These are phyloP conservation scores for Schwanniomyces vanrijiae DNA, from an alignment of 805 yeast species.

Conservation along the genomic window DNA sequence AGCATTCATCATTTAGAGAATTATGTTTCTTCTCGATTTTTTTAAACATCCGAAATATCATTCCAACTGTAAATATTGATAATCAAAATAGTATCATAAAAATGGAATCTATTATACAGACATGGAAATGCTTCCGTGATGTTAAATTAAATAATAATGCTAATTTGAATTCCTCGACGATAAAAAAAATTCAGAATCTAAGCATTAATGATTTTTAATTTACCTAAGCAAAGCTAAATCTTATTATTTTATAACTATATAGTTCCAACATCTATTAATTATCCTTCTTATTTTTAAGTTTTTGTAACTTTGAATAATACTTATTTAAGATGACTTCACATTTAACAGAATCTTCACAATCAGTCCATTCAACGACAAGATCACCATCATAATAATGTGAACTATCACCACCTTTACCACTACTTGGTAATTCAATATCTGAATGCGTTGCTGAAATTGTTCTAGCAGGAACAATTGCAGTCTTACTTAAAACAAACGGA, in stretches of 20 bases:
- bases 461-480: constrained; percentile 65
- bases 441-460: constrained; percentile 32
- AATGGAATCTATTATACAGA: constrained; percentile 32
- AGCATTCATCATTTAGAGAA: constrained; percentile 89
- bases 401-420: constrained; percentile 42
- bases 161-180: neutral
- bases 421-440: constrained; percentile 8
- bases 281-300: constrained; percentile 3
- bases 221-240: neutral
- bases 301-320: constrained; percentile 12
- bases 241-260: neutral
- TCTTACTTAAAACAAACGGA: constrained; percentile 69
- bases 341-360: constrained; percentile 48
- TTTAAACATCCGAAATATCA: constrained; percentile 50
- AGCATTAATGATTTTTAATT: constrained; percentile 16
- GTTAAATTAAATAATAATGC: constrained; percentile 9
- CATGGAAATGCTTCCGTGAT: constrained; percentile 26
- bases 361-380: constrained; percentile 61
- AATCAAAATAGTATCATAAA: constrained; percentile 19
- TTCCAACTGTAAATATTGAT: constrained; percentile 74
- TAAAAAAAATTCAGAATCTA: constrained; percentile 8
- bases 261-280: neutral
- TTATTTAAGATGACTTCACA: constrained; percentile 52
- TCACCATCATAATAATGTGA: constrained; percentile 62
- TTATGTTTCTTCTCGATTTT: constrained; percentile 61